These are phyloP conservation scores for Starmerella potacharoeniae DNA, from an alignment of 805 yeast genomes.

Conservation along the genomic window DNA sequence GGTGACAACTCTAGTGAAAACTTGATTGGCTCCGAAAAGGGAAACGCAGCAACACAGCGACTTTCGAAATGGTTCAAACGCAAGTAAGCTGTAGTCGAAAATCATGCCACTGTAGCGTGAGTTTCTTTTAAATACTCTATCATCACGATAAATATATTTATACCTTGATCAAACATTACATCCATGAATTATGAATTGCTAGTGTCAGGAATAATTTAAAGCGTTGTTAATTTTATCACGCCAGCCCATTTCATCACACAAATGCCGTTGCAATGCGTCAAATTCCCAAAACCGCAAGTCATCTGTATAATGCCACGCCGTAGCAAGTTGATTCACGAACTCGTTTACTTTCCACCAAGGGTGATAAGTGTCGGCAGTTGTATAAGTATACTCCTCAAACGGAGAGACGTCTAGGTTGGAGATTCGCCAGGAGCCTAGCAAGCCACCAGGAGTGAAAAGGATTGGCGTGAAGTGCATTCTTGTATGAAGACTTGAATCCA, in stretches of 20 bases:
- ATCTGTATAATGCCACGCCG: conserved; percentile 16
- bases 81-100: neutral
- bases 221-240: conserved; percentile 3
- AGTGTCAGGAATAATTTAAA: neutral
- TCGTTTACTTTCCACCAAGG: conserved; percentile 28
- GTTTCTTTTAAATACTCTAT: neutral
- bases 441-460: conserved; percentile 37
- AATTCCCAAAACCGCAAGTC: conserved; percentile 21
- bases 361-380: conserved; percentile 30
- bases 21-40: conserved; percentile 33
- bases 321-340: conserved; percentile 22
- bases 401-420: neutral
- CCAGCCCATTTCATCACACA: conserved; percentile 11
- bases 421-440: neutral
- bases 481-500: conserved; percentile 19
- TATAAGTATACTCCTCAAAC: conserved; percentile 39
- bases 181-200: neutral
- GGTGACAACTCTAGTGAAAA: neutral
- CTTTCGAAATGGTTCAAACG: neutral
- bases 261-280: conserved; percentile 12
- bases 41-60: conserved; percentile 36
- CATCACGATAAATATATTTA: neutral
- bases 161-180: neutral
- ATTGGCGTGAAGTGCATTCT: conserved; percentile 44
- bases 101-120: too few relatives aligned